Conservation (phyloP, 352 stramenopile species). For the Globisporangium viniferum region DNA sequence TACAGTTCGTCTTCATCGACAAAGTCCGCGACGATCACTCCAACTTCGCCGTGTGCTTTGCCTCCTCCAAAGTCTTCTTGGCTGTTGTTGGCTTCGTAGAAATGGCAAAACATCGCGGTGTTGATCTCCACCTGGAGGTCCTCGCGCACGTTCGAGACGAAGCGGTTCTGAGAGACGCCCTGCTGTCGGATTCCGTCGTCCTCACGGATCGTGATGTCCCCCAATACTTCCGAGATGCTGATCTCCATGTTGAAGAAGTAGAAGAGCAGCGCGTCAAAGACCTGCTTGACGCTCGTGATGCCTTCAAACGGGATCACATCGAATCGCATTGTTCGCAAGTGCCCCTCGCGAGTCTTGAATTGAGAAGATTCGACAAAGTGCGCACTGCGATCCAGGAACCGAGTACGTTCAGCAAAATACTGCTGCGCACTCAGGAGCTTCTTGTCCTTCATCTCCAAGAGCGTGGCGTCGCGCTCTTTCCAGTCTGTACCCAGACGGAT, state of each 20-base stretch:
- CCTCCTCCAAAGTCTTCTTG: no score
- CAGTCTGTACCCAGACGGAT: slow-evolving; percentile 28
- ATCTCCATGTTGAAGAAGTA: slow-evolving; percentile 9
- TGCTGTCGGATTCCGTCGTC: neutral
- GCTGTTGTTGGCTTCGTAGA: neutral
- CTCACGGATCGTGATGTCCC: neutral
- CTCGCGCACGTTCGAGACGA: neutral
- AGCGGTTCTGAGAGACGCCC: neutral
- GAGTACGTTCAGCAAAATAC: slow-evolving; percentile 34
- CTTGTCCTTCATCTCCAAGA: slow-evolving; percentile 31
- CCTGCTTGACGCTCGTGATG: neutral
- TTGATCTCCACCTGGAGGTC: slow-evolving; percentile 4
- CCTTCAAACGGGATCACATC: neutral
- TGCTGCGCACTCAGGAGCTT: slow-evolving; percentile 26
- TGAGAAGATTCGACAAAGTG: slow-evolving; percentile 12
- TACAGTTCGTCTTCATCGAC: slow-evolving; percentile 5
- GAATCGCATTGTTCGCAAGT: neutral
- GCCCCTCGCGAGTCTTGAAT: neutral
- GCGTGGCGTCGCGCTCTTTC: slow-evolving; percentile 21
- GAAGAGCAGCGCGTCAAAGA: slow-evolving; percentile 9
- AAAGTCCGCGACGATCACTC: slow-evolving; percentile 7
- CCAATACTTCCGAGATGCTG: neutral
- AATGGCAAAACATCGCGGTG: slow-evolving; percentile 2
- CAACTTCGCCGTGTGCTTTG: neutral
- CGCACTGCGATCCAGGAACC: slow-evolving; percentile 28